phyloP scores from a whole-genome alignment of 1,284 basidiomycete genomes.

The Grifola frondosa region DNA sequence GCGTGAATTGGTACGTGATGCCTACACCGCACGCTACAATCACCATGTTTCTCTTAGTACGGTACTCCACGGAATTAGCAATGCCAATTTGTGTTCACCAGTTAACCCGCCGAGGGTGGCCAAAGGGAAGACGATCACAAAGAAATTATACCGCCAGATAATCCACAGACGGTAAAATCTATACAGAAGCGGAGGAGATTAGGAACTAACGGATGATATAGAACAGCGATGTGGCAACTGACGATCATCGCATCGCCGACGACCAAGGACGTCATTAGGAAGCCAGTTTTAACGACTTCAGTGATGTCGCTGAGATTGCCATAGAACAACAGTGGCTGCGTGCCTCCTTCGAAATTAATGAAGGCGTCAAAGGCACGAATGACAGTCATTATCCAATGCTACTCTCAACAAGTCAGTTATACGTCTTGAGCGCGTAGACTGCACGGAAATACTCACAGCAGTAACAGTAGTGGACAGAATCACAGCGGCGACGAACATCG shows the following conservation, averaged over 20 bases:
- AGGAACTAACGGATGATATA: not conserved
- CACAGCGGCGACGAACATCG: conserved; percentile 8
- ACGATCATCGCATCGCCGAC: conserved; percentile 19
- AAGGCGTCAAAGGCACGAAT: conserved; percentile 15
- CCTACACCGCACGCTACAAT: conserved; percentile 12
- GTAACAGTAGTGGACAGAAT: conserved; percentile 6
- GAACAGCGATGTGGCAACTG: not conserved
- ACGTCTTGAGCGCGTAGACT: not conserved
- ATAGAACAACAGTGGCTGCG: conserved; percentile 9
- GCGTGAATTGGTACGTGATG: conserved; percentile 12
- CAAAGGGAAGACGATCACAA: conserved; percentile 16
- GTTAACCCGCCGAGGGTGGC: conserved; percentile 8
- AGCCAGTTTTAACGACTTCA: conserved; percentile 11
- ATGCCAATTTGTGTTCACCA: not conserved
- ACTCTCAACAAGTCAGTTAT: not conserved
- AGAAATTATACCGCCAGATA: conserved; percentile 13
- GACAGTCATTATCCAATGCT: conserved; percentile 21
- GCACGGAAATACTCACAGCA: conserved; percentile 2
- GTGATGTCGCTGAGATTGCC: conserved; percentile 10
- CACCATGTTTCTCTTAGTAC: too few species aligned
- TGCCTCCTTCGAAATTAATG: conserved; percentile 10
- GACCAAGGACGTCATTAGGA: conserved; percentile 14
- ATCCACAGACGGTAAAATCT: conserved; percentile 21
- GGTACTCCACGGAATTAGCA: too few species aligned
- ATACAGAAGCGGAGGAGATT: not conserved